A percentile compares a stretch with the other conserved stretches of the same genome.
Conservation (phyloP, 495 filamentous ascomycete genomes). For the Penicillium fimorum region DNA sequence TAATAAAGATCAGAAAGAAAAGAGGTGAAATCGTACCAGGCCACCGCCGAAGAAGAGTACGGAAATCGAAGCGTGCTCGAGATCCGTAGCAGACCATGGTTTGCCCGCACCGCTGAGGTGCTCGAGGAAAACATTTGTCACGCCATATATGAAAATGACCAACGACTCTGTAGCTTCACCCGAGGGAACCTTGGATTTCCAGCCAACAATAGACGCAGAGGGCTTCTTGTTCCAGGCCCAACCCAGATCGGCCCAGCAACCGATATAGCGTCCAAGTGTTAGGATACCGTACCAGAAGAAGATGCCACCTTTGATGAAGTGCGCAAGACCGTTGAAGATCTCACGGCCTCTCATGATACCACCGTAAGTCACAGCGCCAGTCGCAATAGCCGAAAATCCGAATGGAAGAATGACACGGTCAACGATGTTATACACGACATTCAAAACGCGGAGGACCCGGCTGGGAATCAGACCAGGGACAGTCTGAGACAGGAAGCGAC, state of each 20-base stretch:
- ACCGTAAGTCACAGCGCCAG: conserved; percentile 65
- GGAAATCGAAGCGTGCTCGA: conserved; percentile 92
- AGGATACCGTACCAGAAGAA: conserved; percentile 92
- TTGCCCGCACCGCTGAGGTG: conserved; percentile 71
- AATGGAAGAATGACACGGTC: conserved; percentile 63
- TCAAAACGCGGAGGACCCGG: conserved; percentile 57
- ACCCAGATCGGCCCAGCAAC: conserved; percentile 85
- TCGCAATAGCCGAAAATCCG: conserved; percentile 62
- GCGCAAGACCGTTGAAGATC: conserved; percentile 84
- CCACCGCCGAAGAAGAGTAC: conserved; percentile 94
- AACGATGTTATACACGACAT: conserved; percentile 56
- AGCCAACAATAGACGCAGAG: conserved; percentile 53
- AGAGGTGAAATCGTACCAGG: conserved; percentile 52
- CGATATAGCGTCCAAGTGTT: conserved; percentile 86
- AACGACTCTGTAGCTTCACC: conserved; percentile 88
- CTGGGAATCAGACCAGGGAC: conserved; percentile 59
- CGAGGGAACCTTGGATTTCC: conserved; percentile 65
- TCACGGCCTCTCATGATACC: conserved; percentile 63
- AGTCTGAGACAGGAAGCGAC: conserved; percentile 46
- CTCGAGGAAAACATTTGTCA: conserved; percentile 90
- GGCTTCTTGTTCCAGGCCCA: conserved; percentile 96
- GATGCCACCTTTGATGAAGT: conserved; percentile 95
- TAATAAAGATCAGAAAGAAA: background rate
- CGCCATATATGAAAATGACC: conserved; percentile 85
- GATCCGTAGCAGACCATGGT: conserved; percentile 71